phyloP scores from a whole-genome alignment of 176 grass and related monocot genomes.

The Raddia distichophylla region DNA sequence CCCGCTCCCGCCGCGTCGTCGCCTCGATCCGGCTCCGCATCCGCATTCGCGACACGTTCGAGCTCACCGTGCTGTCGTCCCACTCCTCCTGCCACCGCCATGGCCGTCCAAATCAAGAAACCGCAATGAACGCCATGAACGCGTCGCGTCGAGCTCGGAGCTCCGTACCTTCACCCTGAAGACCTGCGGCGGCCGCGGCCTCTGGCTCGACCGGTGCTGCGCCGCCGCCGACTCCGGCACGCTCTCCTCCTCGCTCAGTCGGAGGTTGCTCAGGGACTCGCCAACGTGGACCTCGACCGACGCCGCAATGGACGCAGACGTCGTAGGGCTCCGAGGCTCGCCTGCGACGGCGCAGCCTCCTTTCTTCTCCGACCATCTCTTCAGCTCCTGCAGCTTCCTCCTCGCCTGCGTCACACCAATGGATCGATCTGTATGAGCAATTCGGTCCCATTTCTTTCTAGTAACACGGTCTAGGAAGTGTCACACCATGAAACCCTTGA shows the following conservation, averaged over 20 bases:
- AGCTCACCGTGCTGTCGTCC: constrained; percentile 98
- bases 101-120: too few species aligned
- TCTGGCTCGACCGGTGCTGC: constrained; percentile 55
- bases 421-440: neutral
- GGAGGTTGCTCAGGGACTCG: constrained; percentile 61
- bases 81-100: constrained; percentile 69
- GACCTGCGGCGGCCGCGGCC: constrained; percentile 43
- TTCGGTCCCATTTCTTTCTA: too few species aligned
- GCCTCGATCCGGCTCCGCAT: constrained; percentile 90
- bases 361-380: neutral
- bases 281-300: constrained; percentile 81
- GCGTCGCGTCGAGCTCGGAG: neutral
- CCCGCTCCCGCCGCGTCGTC: constrained; percentile 77
- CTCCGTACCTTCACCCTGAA: constrained; percentile 65
- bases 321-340: constrained; percentile 45
- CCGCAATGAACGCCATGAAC: too few species aligned
- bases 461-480: neutral
- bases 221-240: constrained; percentile 50
- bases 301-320: constrained; percentile 49
- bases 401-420: constrained; percentile 51
- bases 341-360: neutral
- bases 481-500: constrained; percentile 77
- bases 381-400: constrained; percentile 41
- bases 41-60: constrained; percentile 70
- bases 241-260: constrained; percentile 56